phyloP scores from a whole-genome alignment of 2,329 filamentous ascomycete genomes.

The Mycocentrospora acerina region DNA sequence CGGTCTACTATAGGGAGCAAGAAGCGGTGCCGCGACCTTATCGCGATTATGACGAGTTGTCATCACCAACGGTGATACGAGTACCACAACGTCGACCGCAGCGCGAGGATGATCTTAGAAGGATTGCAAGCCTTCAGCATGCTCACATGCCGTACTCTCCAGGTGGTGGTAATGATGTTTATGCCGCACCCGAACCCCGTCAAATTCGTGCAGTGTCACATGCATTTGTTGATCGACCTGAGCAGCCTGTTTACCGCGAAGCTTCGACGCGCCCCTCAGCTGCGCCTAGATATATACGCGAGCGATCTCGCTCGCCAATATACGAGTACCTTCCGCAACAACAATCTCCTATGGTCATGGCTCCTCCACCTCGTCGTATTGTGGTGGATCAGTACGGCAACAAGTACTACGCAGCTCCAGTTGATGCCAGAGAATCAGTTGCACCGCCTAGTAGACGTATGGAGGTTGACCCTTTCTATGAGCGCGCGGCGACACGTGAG shows the following conservation, averaged over 20 bases:
- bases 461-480: constrained; percentile 65
- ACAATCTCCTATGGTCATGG: constrained; percentile 46
- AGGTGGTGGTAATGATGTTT: constrained; percentile 32
- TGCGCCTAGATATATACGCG: constrained; percentile 42
- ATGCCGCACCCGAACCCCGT: constrained; percentile 41
- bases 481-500: constrained; percentile 59
- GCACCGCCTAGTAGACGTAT: constrained; percentile 51
- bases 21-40: constrained; percentile 39
- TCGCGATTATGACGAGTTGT: constrained; percentile 46
- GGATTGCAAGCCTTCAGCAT: constrained; percentile 51
- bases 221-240: constrained; percentile 44
- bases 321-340: constrained; percentile 41
- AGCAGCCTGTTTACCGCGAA: constrained; percentile 41
- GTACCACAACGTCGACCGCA: constrained; percentile 43
- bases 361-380: constrained; percentile 61
- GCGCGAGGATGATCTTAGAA: constrained; percentile 50
- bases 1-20: constrained; percentile 49
- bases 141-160: constrained; percentile 49
- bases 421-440: constrained; percentile 55
- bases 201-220: constrained; percentile 46
- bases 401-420: constrained; percentile 66
- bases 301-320: constrained; percentile 45
- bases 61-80: constrained; percentile 43
- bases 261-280: constrained; percentile 40
- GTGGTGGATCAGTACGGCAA: constrained; percentile 82